Conservation (phyloP, 2,329 filamentous ascomycete species). For the Sporothrix mexicana region DNA sequence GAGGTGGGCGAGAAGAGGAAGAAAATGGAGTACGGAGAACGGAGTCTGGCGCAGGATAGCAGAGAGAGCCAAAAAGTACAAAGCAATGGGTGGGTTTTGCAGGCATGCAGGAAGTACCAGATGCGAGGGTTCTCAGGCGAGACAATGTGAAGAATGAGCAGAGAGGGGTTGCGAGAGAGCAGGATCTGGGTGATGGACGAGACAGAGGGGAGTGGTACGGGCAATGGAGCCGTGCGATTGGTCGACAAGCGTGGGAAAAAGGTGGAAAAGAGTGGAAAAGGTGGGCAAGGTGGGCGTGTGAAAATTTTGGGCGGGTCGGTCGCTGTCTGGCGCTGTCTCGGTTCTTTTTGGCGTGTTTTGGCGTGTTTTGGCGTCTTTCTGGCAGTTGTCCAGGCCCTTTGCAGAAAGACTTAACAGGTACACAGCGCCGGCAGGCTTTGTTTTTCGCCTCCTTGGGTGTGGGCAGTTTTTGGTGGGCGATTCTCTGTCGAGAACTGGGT, state of each 20-base stretch:
- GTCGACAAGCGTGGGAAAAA: conserved; percentile 25
- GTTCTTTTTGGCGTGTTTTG: conserved; percentile 6
- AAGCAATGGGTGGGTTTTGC: background rate
- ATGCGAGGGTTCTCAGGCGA: background rate
- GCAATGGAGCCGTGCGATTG: conserved; percentile 28
- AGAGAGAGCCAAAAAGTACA: conserved; percentile 11
- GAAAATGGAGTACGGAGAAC: conserved; percentile 31
- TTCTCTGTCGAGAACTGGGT: background rate
- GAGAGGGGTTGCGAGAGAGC: conserved; percentile 9
- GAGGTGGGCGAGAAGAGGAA: conserved; percentile 24
- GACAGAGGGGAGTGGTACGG: conserved; percentile 20
- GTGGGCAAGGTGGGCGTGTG: conserved; percentile 29
- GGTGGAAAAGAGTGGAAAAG: conserved; percentile 24
- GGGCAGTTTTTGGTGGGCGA: background rate
- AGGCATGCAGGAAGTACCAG: conserved; percentile 21
- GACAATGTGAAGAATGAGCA: background rate
- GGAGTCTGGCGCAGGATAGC: conserved; percentile 28
- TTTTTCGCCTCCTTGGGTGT: conserved; percentile 1
- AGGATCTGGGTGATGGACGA: background rate
- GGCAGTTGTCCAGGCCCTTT: conserved; percentile 23
- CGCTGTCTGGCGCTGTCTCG: conserved; percentile 1
- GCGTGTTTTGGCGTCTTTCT: background rate
- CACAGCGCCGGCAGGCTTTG: background rate
- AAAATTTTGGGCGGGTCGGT: conserved; percentile 30
- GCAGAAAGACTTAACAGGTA: too few species aligned